Conservation (phyloP, 768 basidiomycete genomes). For the Boletus sensibilis region DNA sequence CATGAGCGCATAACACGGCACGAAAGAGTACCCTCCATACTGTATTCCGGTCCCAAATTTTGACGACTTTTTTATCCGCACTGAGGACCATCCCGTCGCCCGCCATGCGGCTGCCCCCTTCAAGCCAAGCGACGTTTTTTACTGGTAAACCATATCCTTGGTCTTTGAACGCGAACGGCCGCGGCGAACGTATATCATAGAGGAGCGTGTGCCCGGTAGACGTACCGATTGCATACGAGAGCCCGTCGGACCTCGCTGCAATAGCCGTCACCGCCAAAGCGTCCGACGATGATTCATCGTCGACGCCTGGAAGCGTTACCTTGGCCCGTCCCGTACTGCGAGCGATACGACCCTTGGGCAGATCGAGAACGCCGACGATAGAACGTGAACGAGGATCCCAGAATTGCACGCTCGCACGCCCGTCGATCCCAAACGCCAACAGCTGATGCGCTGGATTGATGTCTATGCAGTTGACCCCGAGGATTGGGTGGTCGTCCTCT, state of each 20-base stretch:
- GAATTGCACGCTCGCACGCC: conserved; percentile 84
- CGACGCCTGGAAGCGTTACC: conserved; percentile 33
- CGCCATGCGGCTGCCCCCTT: conserved; percentile 79
- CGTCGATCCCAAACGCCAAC: conserved; percentile 86
- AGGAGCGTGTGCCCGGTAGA: conserved; percentile 92
- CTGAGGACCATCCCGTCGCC: conserved; percentile 87
- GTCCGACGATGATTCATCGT: conserved; percentile 31
- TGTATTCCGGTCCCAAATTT: conserved; percentile 89
- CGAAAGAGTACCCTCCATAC: conserved; percentile 43
- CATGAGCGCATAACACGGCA: conserved; percentile 2
- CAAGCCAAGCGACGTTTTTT: conserved; percentile 84
- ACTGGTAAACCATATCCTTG: conserved; percentile 95
- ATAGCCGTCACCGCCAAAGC: conserved; percentile 75
- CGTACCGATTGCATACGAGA: conserved; percentile 93
- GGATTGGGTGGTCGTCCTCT: conserved; percentile 53
- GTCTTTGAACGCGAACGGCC: conserved; percentile 86
- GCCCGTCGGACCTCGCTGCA: conserved; percentile 80
- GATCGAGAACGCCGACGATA: conserved; percentile 62
- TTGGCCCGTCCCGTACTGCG: conserved; percentile 37
- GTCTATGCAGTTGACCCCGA: conserved; percentile 88
- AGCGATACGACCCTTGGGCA: conserved; percentile 56
- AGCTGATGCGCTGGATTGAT: conserved; percentile 92
- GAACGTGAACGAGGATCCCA: conserved; percentile 92
- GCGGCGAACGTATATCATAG: conserved; percentile 87
- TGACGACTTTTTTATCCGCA: conserved; percentile 95